A percentile compares a stretch with the other conserved stretches of the same genome.
These are phyloP conservation scores for Chaetomium olivaceum DNA, from an alignment of 2,329 filamentous ascomycete species.

Conservation along the genomic window DNA sequence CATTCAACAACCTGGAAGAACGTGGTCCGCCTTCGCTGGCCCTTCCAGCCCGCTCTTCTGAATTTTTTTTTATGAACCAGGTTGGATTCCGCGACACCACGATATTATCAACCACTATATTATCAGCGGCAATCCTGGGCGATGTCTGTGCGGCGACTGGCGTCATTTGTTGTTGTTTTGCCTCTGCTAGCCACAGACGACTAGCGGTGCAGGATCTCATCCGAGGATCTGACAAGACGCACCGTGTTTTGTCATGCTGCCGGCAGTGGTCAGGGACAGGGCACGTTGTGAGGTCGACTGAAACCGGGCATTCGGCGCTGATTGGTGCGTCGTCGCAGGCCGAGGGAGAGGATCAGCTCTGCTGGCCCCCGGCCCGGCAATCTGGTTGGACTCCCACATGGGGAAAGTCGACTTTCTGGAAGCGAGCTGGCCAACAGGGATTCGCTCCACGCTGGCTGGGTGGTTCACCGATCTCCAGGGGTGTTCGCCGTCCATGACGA, in stretches of 20 bases:
- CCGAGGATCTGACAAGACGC: conserved; percentile 9
- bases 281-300: not conserved
- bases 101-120: conserved; percentile 12
- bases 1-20: not conserved
- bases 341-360: conserved; percentile 16
- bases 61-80: not conserved
- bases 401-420: conserved; percentile 29
- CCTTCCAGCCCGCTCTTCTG: not conserved
- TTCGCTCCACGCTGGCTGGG: not conserved
- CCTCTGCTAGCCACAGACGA: not conserved
- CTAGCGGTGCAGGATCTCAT: conserved; percentile 11
- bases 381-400: conserved; percentile 30
- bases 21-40: not conserved
- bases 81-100: not conserved
- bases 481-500: not conserved
- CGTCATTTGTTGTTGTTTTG: not conserved
- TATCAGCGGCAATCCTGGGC: not conserved
- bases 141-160: conserved; percentile 9
- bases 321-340: conserved; percentile 14
- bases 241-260: not conserved
- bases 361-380: conserved; percentile 29
- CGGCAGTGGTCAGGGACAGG: conserved; percentile 14
- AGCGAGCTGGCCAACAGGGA: conserved; percentile 25
- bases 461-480: conserved; percentile 1
- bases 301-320: conserved; percentile 5